Evolutionary conservation across 305 asterid genomes (phyloP).

Genomic region (Fraxinus paxiana): DNA sequence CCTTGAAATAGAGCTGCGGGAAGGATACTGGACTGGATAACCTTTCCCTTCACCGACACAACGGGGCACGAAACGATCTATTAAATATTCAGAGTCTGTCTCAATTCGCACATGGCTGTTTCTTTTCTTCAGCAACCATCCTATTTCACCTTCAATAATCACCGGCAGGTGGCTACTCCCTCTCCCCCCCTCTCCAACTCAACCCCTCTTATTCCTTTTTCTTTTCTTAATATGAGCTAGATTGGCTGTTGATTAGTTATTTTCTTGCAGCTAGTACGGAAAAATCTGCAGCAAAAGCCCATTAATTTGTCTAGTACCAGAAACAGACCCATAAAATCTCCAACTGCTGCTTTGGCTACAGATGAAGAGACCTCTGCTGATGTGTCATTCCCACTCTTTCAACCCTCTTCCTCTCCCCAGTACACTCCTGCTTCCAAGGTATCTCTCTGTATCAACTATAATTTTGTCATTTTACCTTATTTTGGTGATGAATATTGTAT

Average conservation of each 20-base stretch:
- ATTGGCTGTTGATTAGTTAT: conserved; percentile 6
- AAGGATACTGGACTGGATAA: neutral
- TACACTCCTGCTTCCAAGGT: conserved; percentile 71
- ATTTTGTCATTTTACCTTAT: neutral
- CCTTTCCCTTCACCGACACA: neutral
- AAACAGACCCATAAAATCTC: conserved; percentile 28
- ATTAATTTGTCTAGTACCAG: conserved; percentile 27
- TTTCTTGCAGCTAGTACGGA: conserved; percentile 30
- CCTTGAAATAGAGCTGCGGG: neutral
- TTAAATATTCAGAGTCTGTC: neutral
- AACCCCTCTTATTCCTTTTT: neutral
- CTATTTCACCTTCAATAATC: conserved; percentile 24
- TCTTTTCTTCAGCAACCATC: conserved; percentile 37
- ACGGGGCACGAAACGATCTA: neutral
- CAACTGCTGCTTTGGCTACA: conserved; percentile 34
- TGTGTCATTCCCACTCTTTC: conserved; percentile 51
- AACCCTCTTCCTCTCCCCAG: conserved; percentile 37
- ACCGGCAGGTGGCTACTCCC: conserved; percentile 27
- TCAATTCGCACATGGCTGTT: conserved; percentile 26
- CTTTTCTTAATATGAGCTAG: neutral
- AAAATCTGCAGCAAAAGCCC: conserved; percentile 29
- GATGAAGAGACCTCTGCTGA: conserved; percentile 31
- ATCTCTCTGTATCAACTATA: neutral
- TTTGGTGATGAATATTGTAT: neutral
- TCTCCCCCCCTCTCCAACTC: neutral